phyloP scores from a whole-genome alignment of 495 filamentous ascomycete genomes.

The Choiromyces venosus region DNA sequence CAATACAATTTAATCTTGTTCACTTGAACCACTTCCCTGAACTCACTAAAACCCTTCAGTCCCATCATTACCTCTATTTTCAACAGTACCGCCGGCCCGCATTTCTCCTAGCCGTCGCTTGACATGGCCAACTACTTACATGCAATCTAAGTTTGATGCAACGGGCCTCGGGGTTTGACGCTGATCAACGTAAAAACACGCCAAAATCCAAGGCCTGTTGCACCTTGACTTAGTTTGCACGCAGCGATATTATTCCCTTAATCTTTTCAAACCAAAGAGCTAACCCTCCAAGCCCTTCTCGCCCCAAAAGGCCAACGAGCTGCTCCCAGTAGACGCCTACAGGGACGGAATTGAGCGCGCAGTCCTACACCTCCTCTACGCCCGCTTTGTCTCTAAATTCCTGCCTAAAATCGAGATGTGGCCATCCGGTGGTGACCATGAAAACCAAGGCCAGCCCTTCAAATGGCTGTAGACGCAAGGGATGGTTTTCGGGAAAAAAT shows the following conservation, averaged over 20 bases:
- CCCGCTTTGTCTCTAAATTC: slow-evolving; percentile 64
- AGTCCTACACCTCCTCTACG: slow-evolving; percentile 55
- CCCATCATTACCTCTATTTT: not conserved
- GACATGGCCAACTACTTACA: not conserved
- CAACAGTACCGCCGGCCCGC: not conserved
- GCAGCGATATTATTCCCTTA: too few species aligned
- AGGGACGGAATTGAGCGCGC: too few species aligned
- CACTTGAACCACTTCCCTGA: not conserved
- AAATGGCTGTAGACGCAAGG: slow-evolving; percentile 73
- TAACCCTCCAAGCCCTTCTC: too few species aligned
- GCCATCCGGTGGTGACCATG: slow-evolving; percentile 46
- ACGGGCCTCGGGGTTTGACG: not conserved
- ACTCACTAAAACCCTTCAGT: not conserved
- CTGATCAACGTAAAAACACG: not conserved
- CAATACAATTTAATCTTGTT: not conserved
- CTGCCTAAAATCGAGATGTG: slow-evolving; percentile 49
- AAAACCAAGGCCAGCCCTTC: slow-evolving; percentile 61
- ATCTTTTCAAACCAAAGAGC: too few species aligned
- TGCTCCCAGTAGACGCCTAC: too few species aligned
- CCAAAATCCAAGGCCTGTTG: not conserved
- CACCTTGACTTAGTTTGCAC: not conserved
- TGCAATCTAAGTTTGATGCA: not conserved
- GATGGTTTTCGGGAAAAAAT: slow-evolving; percentile 88
- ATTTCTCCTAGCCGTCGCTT: not conserved
- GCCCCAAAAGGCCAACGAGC: too few species aligned